These are phyloP conservation scores for Letharia columbiana DNA, from an alignment of 495 filamentous ascomycete species.

Conservation along the genomic window DNA sequence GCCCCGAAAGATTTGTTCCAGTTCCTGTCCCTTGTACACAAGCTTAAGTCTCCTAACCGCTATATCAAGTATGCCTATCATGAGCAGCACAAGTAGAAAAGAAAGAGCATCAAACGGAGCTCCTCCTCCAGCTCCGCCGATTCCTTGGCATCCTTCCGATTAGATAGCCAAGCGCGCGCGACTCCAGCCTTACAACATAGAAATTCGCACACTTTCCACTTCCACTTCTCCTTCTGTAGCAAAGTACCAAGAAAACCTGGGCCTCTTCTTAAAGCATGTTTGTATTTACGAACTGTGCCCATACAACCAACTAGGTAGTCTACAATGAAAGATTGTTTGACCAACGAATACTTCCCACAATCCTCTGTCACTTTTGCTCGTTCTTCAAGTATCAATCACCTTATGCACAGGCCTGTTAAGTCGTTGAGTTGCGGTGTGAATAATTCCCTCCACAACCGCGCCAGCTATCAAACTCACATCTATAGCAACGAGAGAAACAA, in stretches of 20 bases:
- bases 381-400: not conserved
- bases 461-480: not conserved
- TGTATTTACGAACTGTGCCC: not conserved
- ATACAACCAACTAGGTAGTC: constrained; percentile 7
- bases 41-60: not conserved
- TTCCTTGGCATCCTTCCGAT: not conserved
- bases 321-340: constrained; percentile 9
- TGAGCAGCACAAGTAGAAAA: not conserved
- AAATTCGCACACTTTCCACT: not conserved
- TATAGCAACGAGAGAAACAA: not conserved
- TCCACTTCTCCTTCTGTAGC: not conserved
- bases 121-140: not conserved
- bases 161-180: constrained; percentile 6
- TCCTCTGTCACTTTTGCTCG: not conserved
- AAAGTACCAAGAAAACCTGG: not conserved
- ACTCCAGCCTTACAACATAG: not conserved
- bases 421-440: not conserved
- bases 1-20: not conserved
- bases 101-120: not conserved
- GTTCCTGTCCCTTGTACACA: not conserved
- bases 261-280: not conserved
- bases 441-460: not conserved
- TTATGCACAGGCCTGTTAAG: constrained; percentile 2
- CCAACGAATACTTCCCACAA: not conserved
- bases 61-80: not conserved